These are phyloP conservation scores for Baorangia bicolor DNA, from an alignment of 768 basidiomycete genomes.

Conservation along the genomic window DNA sequence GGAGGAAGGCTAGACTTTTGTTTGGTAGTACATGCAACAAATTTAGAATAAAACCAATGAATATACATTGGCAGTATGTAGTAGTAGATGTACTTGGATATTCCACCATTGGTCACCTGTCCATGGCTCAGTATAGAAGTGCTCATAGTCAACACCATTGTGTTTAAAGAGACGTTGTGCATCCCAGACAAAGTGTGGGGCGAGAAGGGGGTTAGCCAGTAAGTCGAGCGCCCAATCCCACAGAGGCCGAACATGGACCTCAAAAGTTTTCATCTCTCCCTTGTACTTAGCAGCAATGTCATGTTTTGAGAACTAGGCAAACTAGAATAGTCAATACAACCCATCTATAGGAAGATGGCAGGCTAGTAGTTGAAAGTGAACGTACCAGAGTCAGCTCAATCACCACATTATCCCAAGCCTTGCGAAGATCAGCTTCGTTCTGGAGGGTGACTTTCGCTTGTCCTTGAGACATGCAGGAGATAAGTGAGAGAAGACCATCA, in stretches of 20 bases:
- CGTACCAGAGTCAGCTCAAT: too few relatives aligned
- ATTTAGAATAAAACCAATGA: background rate
- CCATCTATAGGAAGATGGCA: too few relatives aligned
- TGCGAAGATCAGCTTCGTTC: too few relatives aligned
- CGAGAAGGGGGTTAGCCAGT: background rate
- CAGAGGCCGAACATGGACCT: background rate
- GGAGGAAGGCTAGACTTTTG: background rate
- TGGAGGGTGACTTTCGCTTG: too few relatives aligned
- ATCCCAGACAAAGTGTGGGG: slow-evolving; percentile 26
- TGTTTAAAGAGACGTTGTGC: too few relatives aligned
- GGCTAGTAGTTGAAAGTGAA: too few relatives aligned
- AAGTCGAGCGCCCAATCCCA: slow-evolving; percentile 12
- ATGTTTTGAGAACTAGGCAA: background rate
- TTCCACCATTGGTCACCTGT: slow-evolving; percentile 11
- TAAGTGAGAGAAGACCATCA: too few relatives aligned
- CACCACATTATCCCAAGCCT: too few relatives aligned
- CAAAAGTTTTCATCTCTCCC: background rate
- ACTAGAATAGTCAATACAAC: too few relatives aligned
- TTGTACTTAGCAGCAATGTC: background rate
- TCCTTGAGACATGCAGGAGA: too few relatives aligned
- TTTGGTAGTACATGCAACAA: background rate
- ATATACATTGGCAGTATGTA: too few relatives aligned
- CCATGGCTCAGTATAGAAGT: slow-evolving; percentile 8
- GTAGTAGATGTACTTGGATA: slow-evolving; percentile 3
- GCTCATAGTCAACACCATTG: background rate